Evolutionary conservation across 345 rosid species (phyloP), one percentile per base, ranked within the genome.

Genomic region (Chamaenerion angustifolium): DNA sequence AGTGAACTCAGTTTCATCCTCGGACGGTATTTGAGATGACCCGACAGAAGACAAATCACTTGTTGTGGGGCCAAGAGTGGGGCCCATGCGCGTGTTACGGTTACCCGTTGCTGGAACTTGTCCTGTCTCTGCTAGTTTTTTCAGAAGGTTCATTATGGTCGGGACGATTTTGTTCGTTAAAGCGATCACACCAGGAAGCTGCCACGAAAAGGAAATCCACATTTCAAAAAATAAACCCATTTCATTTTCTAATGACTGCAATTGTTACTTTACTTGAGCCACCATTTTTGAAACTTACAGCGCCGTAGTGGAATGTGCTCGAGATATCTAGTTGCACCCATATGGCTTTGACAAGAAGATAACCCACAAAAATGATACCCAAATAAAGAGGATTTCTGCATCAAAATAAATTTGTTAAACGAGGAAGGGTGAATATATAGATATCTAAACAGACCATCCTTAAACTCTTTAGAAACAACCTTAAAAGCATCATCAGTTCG

Each of bases 261-360:
- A 1, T 3, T 31, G 37, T 7, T 31, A 31, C 37, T 31, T 31
- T 31, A 31, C 37, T 31, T 1, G 37, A 31, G 4, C 1, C 37
- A 31, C 8, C 6, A 31, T 5, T 31, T n/a, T 31, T 31, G 37
- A 31, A 31, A 31, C 97, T 76, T 63, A 93, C 99, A 68, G 80
- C 78, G 35, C 99, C 99, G 58, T 85, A 58, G 40, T 64, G 83
- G 73, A 93, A 93, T 72, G 77, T 95, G 42, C 83, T 88, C 12
- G 95, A 63, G 58, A 93, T 65, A 61, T 93, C 88, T 50, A 88
- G 71, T 66, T 88, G 99, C 70, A 81, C 92, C 99, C 99, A 93
- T 23, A 88, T 70, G 64, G 99, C 97, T 75, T 88, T 93, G 49
- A 62, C 15, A 49, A 93, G 70, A 60, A 93, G 76, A 68, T 62